A percentile compares a stretch with the other conserved stretches of the same genome.
Evolutionary conservation across 192 early-diverging fungal genomes (phyloP).

Genomic region (Rhizophagus clarus): DNA sequence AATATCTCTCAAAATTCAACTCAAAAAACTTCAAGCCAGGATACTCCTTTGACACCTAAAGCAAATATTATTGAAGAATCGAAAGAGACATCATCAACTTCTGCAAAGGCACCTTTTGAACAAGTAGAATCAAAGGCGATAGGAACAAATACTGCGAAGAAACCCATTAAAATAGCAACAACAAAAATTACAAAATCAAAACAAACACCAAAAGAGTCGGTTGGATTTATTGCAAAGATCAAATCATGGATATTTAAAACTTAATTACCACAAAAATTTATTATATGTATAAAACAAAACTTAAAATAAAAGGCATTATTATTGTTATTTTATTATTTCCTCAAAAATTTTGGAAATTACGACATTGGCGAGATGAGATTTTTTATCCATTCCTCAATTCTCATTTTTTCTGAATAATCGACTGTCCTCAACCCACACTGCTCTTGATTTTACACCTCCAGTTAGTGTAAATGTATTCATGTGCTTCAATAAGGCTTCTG

Average conservation of each 20-base stretch:
- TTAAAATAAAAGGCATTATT: too few relatives aligned
- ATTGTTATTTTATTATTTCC: too few relatives aligned
- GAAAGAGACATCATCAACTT: neutral
- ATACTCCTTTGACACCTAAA: neutral
- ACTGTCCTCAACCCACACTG: neutral
- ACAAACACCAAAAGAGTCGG: neutral
- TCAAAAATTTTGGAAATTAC: too few relatives aligned
- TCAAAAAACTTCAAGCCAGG: neutral
- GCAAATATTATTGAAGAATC: neutral
- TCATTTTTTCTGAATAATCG: neutral
- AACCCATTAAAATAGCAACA: too few relatives aligned
- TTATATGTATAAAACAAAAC: neutral
- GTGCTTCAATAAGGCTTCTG: neutral
- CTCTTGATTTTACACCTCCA: neutral
- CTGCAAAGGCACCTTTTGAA: neutral
- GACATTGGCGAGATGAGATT: too few relatives aligned
- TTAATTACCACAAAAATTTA: neutral
- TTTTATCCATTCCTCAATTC: neutral
- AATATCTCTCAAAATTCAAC: neutral
- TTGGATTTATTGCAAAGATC: neutral
- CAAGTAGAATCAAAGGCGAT: neutral
- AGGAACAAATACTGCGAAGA: neutral
- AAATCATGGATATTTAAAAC: neutral
- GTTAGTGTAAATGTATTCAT: constrained; percentile 11
- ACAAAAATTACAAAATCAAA: neutral